phyloP scores from a whole-genome alignment of 257 asterid species.

The Jaltomata sinuosa region DNA sequence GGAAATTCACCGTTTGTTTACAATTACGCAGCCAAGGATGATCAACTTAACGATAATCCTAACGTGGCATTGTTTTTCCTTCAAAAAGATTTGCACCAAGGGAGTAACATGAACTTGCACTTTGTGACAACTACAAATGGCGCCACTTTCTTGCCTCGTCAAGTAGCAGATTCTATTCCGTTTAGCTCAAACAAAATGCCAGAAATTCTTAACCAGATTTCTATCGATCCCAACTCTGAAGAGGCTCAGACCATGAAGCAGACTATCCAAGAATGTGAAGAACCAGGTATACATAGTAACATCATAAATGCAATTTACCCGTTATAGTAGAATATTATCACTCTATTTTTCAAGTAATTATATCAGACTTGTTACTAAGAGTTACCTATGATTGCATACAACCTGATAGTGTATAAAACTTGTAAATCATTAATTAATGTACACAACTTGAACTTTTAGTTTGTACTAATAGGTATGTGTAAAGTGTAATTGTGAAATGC shows the following conservation, averaged over 20 bases:
- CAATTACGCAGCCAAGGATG: conserved; percentile 48
- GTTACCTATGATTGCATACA: not conserved
- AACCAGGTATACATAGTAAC: conserved; percentile 4
- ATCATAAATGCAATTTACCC: not conserved
- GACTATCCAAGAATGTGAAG: conserved; percentile 63
- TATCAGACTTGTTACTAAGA: too few species aligned
- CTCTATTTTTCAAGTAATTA: not conserved
- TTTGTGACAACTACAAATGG: conserved; percentile 22
- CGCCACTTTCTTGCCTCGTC: conserved; percentile 47
- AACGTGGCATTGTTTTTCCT: conserved; percentile 63
- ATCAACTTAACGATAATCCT: conserved; percentile 57
- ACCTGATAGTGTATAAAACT: not conserved
- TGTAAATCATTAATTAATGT: too few species aligned
- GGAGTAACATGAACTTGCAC: conserved; percentile 39
- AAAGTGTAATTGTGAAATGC: not conserved
- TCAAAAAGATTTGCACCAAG: conserved; percentile 47
- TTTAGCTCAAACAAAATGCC: conserved; percentile 53
- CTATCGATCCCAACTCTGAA: conserved; percentile 30
- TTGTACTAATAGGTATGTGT: not conserved
- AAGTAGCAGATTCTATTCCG: conserved; percentile 48
- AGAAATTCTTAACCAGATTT: conserved; percentile 32
- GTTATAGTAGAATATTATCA: not conserved
- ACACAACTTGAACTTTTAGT: not conserved
- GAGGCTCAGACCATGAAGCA: conserved; percentile 48
- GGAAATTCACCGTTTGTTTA: conserved; percentile 26